Evolutionary conservation across 805 yeast species (phyloP).

Genomic region (Candida broadrunensis): DNA sequence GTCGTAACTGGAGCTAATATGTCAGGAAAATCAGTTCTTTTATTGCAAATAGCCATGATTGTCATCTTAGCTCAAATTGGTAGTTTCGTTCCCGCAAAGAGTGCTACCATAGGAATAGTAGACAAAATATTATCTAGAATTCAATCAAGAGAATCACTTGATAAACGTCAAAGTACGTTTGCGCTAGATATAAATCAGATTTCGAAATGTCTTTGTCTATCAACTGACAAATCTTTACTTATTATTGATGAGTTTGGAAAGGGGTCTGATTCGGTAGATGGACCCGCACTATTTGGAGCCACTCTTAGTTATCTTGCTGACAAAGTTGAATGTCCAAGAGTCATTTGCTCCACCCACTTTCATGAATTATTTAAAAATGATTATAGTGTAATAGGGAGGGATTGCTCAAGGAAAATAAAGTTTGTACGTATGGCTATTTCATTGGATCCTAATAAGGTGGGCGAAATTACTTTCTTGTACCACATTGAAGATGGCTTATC

Average conservation of each 20-base stretch:
- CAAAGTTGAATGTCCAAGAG: constrained; percentile 15
- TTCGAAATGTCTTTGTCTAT: constrained; percentile 36
- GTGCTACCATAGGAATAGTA: constrained; percentile 44
- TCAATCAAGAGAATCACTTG: constrained; percentile 35
- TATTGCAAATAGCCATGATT: constrained; percentile 47
- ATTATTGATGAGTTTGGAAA: constrained; percentile 55
- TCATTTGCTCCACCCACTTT: constrained; percentile 42
- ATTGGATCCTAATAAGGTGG: neutral
- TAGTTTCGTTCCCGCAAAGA: constrained; percentile 49
- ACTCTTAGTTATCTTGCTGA: constrained; percentile 23
- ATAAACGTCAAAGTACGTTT: constrained; percentile 46
- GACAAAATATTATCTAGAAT: constrained; percentile 49
- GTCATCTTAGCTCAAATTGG: constrained; percentile 53
- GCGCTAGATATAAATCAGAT: constrained; percentile 47
- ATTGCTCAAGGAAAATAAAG: neutral
- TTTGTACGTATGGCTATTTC: constrained; percentile 1
- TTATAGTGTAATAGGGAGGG: neutral
- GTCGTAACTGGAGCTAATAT: constrained; percentile 42
- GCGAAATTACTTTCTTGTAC: constrained; percentile 4
- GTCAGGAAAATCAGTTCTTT: constrained; percentile 48
- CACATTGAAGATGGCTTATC: constrained; percentile 3
- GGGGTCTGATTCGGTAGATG: constrained; percentile 48
- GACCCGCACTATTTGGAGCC: constrained; percentile 43
- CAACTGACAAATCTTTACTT: constrained; percentile 40
- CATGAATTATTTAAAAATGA: constrained; percentile 33